Percentiles rank a stretch among this genome's conserved stretches.
These are phyloP conservation scores for Ceratopteris richardii DNA, from an alignment of 75 land plant species.

Conservation along the genomic window DNA sequence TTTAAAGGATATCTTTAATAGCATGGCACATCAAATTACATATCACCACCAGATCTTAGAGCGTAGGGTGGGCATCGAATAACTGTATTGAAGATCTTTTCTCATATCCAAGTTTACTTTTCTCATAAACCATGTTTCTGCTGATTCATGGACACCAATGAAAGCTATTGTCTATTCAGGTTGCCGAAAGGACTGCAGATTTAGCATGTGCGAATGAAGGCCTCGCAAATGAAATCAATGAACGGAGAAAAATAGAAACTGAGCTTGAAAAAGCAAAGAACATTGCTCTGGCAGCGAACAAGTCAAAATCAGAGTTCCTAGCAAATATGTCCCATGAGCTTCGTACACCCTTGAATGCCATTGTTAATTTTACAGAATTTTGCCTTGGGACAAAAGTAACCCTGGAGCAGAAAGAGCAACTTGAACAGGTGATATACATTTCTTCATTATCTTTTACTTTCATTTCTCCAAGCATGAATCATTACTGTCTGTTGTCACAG, in stretches of 20 bases:
- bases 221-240: slow-evolving; percentile 13
- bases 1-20: slow-evolving; percentile 23
- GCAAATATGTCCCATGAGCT: slow-evolving; percentile 30
- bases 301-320: slow-evolving; percentile 21
- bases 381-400: slow-evolving; percentile 12
- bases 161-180: background rate
- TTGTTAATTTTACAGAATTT: slow-evolving; percentile 17
- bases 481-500: background rate
- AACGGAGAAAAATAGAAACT: slow-evolving; percentile 11
- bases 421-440: background rate
- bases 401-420: slow-evolving; percentile 9
- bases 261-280: slow-evolving; percentile 12
- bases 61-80: slow-evolving; percentile 20
- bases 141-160: too few species aligned
- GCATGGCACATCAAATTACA: slow-evolving; percentile 33
- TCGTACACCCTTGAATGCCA: slow-evolving; percentile 28
- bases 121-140: too few species aligned
- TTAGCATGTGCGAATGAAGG: slow-evolving; percentile 28
- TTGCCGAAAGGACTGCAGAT: slow-evolving; percentile 15
- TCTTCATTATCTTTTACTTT: background rate
- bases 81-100: background rate
- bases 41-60: slow-evolving; percentile 20
- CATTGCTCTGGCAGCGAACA: slow-evolving; percentile 15
- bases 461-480: background rate
- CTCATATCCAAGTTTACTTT: too few species aligned